Base-by-base conservation (phyloP, 1,139 yeast genomes). In the Diutina mesorugosa region DNA sequence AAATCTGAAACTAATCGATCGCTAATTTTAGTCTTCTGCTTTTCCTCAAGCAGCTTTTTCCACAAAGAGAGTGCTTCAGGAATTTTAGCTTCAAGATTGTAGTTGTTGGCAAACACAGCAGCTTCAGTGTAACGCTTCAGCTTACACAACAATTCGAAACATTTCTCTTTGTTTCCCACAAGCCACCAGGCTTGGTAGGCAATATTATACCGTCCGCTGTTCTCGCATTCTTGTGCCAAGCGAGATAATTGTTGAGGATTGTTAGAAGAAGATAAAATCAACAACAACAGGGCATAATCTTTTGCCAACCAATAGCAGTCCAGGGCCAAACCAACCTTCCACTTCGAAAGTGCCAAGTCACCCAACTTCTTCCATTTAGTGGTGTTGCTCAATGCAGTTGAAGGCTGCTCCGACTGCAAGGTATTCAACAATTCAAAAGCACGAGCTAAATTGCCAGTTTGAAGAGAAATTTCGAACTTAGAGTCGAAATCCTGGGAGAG, bases 161-260 rank as follows among this genome's bases (percentile, higher is more conserved):
- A 87, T 55, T 78, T 77, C 29, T 74, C 72, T 53, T 82, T 76
- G 65, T 90, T 87, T 54, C 95, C 95, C 53, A 85, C 80, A 58
- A 84, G 76, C 98, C 98, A 93, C 70, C 85, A 83, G 28, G 97
- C 87, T 69, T 88, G 90, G 77, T 91, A 93, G 50, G 99, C 97
- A 60, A 93, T 77, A 68, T 93, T 93, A 70, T 84, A 89, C 68
- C 86, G 86, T 55, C 97, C 97, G 54, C 75, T 77, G 26, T 71
- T 72, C 64, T 80, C 83, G 56, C 96, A 91, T 56, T 72, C 72
- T 57, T 75, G 73, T 6, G 95, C 96, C 57, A 88, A 74, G 59
- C 76, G 73, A 41, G 73, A 69, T 61, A 93, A 79, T 55, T 83
- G 85, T 12, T 72, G 70, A 63, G 74, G 76, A 67, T 89, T 78